Conservation (phyloP, 2,329 filamentous ascomycete species). For the Teratosphaeria gauchensis region DNA sequence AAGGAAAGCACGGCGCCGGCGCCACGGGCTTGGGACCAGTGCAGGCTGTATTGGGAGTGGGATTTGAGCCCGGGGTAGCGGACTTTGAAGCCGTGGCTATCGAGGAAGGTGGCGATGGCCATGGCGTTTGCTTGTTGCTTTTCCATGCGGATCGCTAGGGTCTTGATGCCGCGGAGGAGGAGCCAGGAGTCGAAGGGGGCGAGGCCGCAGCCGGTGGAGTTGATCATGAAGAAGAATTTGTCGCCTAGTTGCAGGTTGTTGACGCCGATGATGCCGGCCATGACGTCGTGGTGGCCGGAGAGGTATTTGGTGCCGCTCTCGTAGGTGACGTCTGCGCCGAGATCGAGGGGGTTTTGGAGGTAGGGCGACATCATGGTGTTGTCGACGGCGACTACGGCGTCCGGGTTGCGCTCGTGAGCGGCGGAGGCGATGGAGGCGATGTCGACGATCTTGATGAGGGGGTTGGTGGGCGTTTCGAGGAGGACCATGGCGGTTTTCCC, state of each 20-base stretch:
- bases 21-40: conserved; percentile 90
- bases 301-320: conserved; percentile 97
- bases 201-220: conserved; percentile 86
- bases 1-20: conserved; percentile 92
- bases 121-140: conserved; percentile 93
- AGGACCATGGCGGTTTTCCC: conserved; percentile 90
- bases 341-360: conserved; percentile 83
- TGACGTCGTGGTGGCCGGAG: conserved; percentile 95
- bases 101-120: conserved; percentile 83
- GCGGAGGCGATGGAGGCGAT: conserved; percentile 68
- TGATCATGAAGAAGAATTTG: conserved; percentile 93
- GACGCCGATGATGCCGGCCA: conserved; percentile 92
- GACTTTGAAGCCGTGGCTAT: conserved; percentile 83
- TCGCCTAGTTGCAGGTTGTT: conserved; percentile 76
- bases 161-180: conserved; percentile 91
- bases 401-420: conserved; percentile 67
- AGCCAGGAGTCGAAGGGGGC: conserved; percentile 95
- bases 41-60: conserved; percentile 91
- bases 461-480: conserved; percentile 93
- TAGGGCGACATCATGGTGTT: conserved; percentile 99
- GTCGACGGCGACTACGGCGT: conserved; percentile 81
- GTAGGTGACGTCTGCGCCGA: conserved; percentile 93
- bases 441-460: conserved; percentile 95
- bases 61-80: conserved; percentile 89
- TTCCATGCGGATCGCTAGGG: conserved; percentile 94